Evolutionary conservation across 805 yeast genomes (phyloP), one percentile per base, ranked within the genome.

Genomic region (Kodamaea restingae): DNA sequence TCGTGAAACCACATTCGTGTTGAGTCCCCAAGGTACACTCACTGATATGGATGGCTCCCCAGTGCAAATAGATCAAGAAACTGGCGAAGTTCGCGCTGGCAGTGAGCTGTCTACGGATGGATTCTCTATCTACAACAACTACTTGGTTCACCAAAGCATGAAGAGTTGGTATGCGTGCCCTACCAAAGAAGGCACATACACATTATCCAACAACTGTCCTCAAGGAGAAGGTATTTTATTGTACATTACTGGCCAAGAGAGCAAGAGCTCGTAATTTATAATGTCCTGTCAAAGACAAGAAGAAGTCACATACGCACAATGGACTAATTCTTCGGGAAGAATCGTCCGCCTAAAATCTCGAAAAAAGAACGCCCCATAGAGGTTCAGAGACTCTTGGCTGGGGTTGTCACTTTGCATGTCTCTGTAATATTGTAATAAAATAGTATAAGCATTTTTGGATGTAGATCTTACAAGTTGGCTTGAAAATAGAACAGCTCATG

Each of bases 91-190:
- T 18, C 12, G 29, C 11, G 36, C 36, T 11, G 35, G 36, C 2
- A 26, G 8, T 7, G 31, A 26, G 7, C 18, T 20, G 10, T 26
- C 31, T 3, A 37, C 31, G 10, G 17, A 6, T n/a, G 40, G 40
- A 3, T 37, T 37, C 22, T 37, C 32, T 20, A 31, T 37, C 20
- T 31, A 25, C 18, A 26, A 37, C 26, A 37, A 37, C 17, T 37
- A 18, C 24, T 37, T 37, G 25, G 35, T 30, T 22, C 40, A 37
- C 24, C 20, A 18, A 10, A 37, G 40, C 15, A 37, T 30, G 35
- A 30, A 18, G 17, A 21, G 15, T 15, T 37, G 40, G 40, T 25
- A 27, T 18, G 40, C 40, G n/a, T 37, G 40, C 12, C 40, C 40
- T 4, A 21, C 11, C 7, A 18, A 8, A 4, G 25, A 15, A 4